phyloP scores from a whole-genome alignment of 225 moss, liverwort and hornwort species.

The Pleurozium schreberi region DNA sequence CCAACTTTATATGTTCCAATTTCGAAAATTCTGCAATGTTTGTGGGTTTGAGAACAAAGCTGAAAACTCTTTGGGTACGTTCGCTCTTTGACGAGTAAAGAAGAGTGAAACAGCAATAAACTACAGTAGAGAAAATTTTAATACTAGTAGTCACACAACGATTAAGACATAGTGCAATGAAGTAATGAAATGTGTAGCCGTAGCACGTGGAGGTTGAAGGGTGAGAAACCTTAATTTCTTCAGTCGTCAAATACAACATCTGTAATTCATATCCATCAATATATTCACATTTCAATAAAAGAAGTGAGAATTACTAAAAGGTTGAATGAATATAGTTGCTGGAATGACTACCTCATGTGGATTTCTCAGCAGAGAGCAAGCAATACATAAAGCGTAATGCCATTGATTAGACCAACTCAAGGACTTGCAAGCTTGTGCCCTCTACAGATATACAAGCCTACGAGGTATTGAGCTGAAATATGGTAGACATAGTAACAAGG shows the following conservation, averaged over 20 bases:
- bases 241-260: neutral
- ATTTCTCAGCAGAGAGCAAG: neutral
- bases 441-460: neutral
- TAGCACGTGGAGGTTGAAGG: neutral
- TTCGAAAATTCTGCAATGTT: neutral
- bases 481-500: neutral
- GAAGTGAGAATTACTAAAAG: neutral
- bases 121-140: neutral
- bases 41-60: neutral
- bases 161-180: neutral
- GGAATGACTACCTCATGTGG: neutral
- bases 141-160: neutral
- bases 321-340: neutral
- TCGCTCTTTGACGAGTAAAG: neutral
- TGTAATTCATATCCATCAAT: neutral
- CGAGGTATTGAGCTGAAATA: neutral
- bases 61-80: neutral
- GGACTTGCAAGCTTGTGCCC: neutral
- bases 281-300: neutral
- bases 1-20: neutral
- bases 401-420: neutral
- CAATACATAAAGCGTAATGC: neutral
- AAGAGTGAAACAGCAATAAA: neutral
- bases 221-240: neutral
- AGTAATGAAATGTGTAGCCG: neutral